Percentiles rank a stretch among this genome's conserved stretches.
Evolutionary conservation across 306 rosid species (phyloP).

Genomic region (Pyrus pyrifolia): DNA sequence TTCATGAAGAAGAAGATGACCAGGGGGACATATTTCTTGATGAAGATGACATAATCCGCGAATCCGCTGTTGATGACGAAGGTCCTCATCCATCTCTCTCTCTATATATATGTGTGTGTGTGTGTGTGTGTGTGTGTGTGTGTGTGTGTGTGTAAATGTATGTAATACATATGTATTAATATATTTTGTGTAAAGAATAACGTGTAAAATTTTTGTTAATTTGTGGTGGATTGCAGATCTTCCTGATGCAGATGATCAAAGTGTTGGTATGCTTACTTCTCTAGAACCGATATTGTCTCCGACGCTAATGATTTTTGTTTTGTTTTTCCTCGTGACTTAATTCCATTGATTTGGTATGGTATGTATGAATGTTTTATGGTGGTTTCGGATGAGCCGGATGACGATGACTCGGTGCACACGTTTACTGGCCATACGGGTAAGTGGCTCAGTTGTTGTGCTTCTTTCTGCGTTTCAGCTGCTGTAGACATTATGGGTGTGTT

Average conservation of each 20-base stretch:
- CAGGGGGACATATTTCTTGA: constrained; percentile 42
- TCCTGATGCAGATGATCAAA: constrained; percentile 43
- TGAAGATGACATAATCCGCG: constrained; percentile 36
- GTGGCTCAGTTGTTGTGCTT: background rate
- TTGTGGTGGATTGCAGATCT: constrained; percentile 30
- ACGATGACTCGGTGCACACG: constrained; percentile 67
- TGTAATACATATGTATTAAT: background rate
- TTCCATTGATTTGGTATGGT: background rate
- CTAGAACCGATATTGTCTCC: background rate
- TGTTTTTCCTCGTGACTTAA: background rate
- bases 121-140: too few relatives aligned
- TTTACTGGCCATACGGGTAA: constrained; percentile 83
- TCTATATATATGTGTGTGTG: too few relatives aligned
- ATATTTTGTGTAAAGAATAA: background rate
- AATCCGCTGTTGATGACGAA: constrained; percentile 37
- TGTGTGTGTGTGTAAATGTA: too few relatives aligned
- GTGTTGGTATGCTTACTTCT: constrained; percentile 23
- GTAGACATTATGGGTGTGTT: background rate
- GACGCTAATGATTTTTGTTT: background rate
- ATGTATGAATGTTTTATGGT: constrained; percentile 7
- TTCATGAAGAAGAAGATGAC: constrained; percentile 40
- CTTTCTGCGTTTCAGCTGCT: background rate
- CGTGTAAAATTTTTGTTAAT: background rate
- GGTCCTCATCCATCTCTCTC: constrained; percentile 13
- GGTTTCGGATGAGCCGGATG: constrained; percentile 61